Evolutionary conservation across 257 asterid species (phyloP), one percentile per base, ranked within the genome.

Genomic region (Solanum commersonii): DNA sequence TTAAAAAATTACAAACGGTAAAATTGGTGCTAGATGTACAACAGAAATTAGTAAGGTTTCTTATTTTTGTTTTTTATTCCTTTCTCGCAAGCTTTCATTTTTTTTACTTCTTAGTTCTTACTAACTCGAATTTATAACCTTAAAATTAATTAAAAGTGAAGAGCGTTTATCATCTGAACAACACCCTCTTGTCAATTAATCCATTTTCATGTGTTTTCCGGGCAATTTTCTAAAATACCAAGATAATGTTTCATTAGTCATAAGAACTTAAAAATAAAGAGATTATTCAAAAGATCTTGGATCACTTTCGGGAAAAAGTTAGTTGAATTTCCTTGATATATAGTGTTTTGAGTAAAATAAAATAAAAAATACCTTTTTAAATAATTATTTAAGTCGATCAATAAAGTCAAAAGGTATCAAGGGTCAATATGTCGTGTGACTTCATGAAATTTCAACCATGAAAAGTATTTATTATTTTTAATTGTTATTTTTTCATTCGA

Each of bases 111-210:
- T 52, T 16, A 2, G 1, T 6, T 18, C 0, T 52, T 52, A 52
- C 23, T 20, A 0, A 52, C 10, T 6, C 23, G 1, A 52, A 52
- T 0, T 52, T 4, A 16, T 52, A 52, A 18, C 0, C 23, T 6
- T 52, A 52, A 16, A 52, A 52, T 5, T 16, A 16, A 0, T 16
- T 52, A 1, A 16, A 52, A 52, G 1, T 16, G n/a, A 0, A 2
- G 0, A 6, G 4, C 1, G 1, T 16, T 52, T 52, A 52, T 6
- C 23, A 52, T 52, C 63, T 0, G 1, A 52, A 52, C 8, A 16
- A 1, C 63, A 16, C 10, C 23, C 10, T 5, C 4, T 6, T 6
- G 8, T 52, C 0, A 52, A 20, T 59, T 3, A 59, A 5, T 59
- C 12, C 4, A 18, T 56, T 7, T 56, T 56, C n/a, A 52, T 52